A percentile compares a stretch with the other conserved stretches of the same genome.
These are phyloP conservation scores for Puya raimondii DNA, from an alignment of 176 grass and related monocot species.

Conservation along the genomic window DNA sequence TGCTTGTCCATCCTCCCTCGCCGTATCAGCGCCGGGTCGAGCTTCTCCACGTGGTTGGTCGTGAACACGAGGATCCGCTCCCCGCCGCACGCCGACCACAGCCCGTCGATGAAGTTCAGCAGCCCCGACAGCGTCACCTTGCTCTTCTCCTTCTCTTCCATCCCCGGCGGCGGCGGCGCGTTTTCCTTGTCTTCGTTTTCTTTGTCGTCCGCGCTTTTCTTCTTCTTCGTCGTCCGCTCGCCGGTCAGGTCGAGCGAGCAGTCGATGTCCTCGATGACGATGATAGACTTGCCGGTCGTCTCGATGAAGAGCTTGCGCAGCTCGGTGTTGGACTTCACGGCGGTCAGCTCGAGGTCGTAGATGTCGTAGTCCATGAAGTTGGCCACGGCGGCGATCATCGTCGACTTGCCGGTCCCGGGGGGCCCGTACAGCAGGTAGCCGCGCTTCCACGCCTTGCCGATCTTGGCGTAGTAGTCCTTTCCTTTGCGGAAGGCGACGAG, in stretches of 20 bases:
- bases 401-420: constrained; percentile 16
- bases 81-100: constrained; percentile 21
- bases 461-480: constrained; percentile 22
- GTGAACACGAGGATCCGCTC: constrained; percentile 27
- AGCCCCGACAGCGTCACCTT: constrained; percentile 27
- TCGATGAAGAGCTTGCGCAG: constrained; percentile 26
- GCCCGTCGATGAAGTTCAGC: constrained; percentile 22
- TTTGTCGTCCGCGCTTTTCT: not conserved
- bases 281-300: constrained; percentile 24
- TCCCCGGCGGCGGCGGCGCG: not conserved
- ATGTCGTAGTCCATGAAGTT: constrained; percentile 18
- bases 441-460: constrained; percentile 26
- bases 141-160: not conserved
- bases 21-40: constrained; percentile 33
- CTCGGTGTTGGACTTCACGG: constrained; percentile 25
- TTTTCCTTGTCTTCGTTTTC: not conserved
- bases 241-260: constrained; percentile 34
- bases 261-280: constrained; percentile 28
- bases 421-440: constrained; percentile 28
- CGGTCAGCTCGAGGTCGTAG: constrained; percentile 21
- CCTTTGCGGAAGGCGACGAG: constrained; percentile 23
- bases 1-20: constrained; percentile 44
- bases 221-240: constrained; percentile 6
- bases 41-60: constrained; percentile 18
- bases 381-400: constrained; percentile 18